phyloP scores from a whole-genome alignment of 2,329 filamentous ascomycete genomes.

The Beauveria bassiana region DNA sequence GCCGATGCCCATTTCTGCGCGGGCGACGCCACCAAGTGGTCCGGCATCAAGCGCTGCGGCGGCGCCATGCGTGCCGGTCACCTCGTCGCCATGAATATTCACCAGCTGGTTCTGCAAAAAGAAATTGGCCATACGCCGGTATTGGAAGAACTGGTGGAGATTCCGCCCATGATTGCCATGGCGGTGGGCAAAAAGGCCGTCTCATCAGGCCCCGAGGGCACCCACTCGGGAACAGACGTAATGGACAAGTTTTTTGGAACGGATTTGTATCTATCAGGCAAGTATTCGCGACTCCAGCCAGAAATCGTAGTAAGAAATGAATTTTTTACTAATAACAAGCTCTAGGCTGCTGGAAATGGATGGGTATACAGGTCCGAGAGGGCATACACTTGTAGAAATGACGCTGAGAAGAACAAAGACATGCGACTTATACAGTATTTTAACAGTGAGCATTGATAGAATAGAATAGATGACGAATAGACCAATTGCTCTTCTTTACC shows the following conservation, averaged over 20 bases:
- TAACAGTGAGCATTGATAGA: too few species aligned
- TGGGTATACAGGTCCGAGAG: too few species aligned
- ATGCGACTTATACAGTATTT: too few species aligned
- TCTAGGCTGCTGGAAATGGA: too few species aligned
- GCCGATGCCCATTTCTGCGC: conserved; percentile 55
- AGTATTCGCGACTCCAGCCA: neutral
- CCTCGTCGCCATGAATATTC: conserved; percentile 57
- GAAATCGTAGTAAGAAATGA: too few species aligned
- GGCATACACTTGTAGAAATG: too few species aligned
- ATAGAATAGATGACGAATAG: too few species aligned
- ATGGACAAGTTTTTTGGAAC: conserved; percentile 58
- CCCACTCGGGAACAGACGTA: conserved; percentile 53
- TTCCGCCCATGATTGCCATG: conserved; percentile 61
- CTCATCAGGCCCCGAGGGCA: conserved; percentile 48
- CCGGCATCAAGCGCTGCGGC: conserved; percentile 73
- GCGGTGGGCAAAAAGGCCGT: conserved; percentile 64
- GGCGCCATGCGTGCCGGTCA: conserved; percentile 70
- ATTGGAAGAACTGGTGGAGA: conserved; percentile 41
- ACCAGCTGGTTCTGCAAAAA: conserved; percentile 48
- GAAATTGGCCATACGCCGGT: conserved; percentile 31
- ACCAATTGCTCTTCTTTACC: too few species aligned
- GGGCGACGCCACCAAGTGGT: conserved; percentile 66
- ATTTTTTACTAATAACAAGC: neutral
- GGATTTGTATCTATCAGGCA: conserved; percentile 39
- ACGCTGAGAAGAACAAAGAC: too few species aligned